These are phyloP conservation scores for Leptomonas seymouri DNA, from an alignment of 208 protist species.

Conservation along the genomic window DNA sequence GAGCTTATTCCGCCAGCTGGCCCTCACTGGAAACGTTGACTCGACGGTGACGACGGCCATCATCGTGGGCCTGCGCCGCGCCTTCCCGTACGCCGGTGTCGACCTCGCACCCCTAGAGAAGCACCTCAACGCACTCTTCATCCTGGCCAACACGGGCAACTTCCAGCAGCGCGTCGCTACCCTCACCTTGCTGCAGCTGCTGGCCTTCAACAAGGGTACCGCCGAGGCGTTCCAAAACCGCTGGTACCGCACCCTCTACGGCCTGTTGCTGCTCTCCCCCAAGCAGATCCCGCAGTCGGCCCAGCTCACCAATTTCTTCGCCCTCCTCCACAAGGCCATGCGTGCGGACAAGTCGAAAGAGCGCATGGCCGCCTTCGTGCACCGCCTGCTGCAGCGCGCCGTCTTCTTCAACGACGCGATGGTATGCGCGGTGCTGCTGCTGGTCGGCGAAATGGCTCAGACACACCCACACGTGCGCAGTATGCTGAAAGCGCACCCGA, in stretches of 20 bases:
- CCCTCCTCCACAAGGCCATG: constrained; percentile 89
- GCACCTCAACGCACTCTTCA: constrained; percentile 90
- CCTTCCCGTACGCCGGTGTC: constrained; percentile 90
- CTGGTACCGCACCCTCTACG: constrained; percentile 92
- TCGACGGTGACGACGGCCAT: constrained; percentile 90
- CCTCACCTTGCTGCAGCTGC: constrained; percentile 85
- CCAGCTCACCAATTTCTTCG: constrained; percentile 91
- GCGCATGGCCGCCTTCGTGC: constrained; percentile 88
- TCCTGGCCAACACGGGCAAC: constrained; percentile 86
- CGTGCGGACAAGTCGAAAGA: constrained; percentile 81
- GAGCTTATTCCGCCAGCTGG: constrained; percentile 84
- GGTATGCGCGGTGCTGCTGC: constrained; percentile 87
- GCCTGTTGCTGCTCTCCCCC: constrained; percentile 85
- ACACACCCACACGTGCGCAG: constrained; percentile 56
- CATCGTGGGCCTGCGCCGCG: constrained; percentile 88
- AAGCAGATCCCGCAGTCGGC: constrained; percentile 89
- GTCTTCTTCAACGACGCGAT: constrained; percentile 87
- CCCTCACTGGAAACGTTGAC: constrained; percentile 64
- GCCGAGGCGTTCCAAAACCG: constrained; percentile 71
- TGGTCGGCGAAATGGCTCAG: constrained; percentile 86
- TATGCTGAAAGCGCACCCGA: constrained; percentile 25
- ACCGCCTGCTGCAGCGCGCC: constrained; percentile 88
- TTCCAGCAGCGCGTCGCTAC: constrained; percentile 90
- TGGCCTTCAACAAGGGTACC: constrained; percentile 76
- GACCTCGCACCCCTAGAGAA: constrained; percentile 82